These are phyloP conservation scores for Citrus sp. DNA, from an alignment of 345 rosid species.

Conservation along the genomic window DNA sequence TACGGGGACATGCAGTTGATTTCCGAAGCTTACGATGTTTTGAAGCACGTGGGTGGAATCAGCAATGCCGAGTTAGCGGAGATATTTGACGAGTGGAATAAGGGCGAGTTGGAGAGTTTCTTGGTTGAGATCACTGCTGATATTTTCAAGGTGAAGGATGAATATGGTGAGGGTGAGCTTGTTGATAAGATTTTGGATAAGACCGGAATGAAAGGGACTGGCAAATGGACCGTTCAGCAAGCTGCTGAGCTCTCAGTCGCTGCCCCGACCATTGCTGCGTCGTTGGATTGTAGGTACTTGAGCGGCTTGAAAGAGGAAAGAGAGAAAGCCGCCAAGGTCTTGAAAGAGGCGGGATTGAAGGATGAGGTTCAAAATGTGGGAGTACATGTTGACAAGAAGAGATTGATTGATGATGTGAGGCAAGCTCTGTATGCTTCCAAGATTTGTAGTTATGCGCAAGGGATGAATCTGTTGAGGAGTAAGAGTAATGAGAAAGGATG, in stretches of 20 bases:
- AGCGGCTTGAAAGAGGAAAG: constrained; percentile 96
- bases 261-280: constrained; percentile 94
- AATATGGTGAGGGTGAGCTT: constrained; percentile 55
- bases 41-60: constrained; percentile 83
- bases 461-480: constrained; percentile 91
- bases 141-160: constrained; percentile 83
- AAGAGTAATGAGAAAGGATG: constrained; percentile 79
- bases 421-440: constrained; percentile 90
- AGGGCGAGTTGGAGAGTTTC: constrained; percentile 89
- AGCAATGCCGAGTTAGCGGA: constrained; percentile 64
- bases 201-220: constrained; percentile 98
- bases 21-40: constrained; percentile 90
- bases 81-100: constrained; percentile 75
- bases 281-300: constrained; percentile 83
- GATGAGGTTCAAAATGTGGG: constrained; percentile 55
- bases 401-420: constrained; percentile 92
- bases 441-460: constrained; percentile 94
- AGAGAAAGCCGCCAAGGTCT: constrained; percentile 51
- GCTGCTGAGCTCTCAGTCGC: constrained; percentile 98
- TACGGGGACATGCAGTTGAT: constrained; percentile 99
- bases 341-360: constrained; percentile 77
- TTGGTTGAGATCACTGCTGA: constrained; percentile 86
- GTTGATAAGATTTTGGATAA: constrained; percentile 96
- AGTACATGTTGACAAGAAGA: constrained; percentile 65
- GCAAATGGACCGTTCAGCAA: constrained; percentile 98